phyloP scores from a whole-genome alignment of 192 early-diverging fungal genomes.

The Umbelopsis sp. region DNA sequence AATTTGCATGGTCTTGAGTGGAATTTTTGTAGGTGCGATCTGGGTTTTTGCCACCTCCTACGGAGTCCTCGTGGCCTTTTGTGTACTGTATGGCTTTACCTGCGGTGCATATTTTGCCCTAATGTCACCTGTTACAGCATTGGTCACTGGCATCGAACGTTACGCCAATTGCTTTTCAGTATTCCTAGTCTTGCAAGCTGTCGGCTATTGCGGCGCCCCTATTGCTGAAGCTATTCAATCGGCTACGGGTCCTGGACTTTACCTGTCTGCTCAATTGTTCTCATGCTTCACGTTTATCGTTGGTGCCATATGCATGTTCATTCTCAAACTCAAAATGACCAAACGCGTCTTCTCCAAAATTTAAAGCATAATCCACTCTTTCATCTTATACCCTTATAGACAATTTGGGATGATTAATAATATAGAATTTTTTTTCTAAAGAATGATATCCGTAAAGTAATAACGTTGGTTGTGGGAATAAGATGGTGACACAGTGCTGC shows the following conservation, averaged over 20 bases:
- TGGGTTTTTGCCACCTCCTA: conserved; percentile 39
- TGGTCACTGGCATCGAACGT: conserved; percentile 30
- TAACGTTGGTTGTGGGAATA: too few species aligned
- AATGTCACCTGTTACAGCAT: conserved; percentile 37
- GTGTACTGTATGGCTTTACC: conserved; percentile 35
- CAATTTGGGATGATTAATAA: too few species aligned
- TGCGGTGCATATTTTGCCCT: conserved; percentile 38
- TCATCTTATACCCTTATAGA: not conserved
- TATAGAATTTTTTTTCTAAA: too few species aligned
- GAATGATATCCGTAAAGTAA: too few species aligned
- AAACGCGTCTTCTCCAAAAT: conserved; percentile 21
- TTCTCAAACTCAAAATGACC: conserved; percentile 31
- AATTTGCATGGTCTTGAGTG: conserved; percentile 18
- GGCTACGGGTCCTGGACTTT: conserved; percentile 7
- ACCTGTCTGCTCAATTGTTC: conserved; percentile 39
- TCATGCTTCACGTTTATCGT: conserved; percentile 26
- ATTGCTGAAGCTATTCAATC: conserved; percentile 32
- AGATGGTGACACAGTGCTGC: not conserved
- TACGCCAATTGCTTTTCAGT: conserved; percentile 29
- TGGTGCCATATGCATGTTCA: conserved; percentile 26
- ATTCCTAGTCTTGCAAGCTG: conserved; percentile 21
- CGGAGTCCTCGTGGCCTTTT: conserved; percentile 33
- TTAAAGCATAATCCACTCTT: not conserved
- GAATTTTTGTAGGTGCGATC: conserved; percentile 30
- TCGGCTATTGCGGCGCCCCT: conserved; percentile 27